Base-by-base conservation (phyloP, 345 rosid genomes). In the Schrenkiella parvula region DNA sequence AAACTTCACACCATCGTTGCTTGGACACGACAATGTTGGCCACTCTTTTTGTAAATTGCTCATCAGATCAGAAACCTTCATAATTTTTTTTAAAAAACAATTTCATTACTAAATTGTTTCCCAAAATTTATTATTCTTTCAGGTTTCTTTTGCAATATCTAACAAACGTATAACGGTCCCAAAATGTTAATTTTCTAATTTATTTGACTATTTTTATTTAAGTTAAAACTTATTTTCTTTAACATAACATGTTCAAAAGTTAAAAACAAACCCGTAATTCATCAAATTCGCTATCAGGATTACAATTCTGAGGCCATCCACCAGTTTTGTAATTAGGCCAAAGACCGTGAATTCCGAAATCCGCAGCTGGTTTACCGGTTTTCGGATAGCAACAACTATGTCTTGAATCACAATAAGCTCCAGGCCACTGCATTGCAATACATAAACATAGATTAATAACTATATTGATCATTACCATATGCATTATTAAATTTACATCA, bases 321-420 rank as follows among this genome's bases (percentile, higher is more conserved):
- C 98, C 98, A 5, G 87, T 81, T 0, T 88, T 78, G 74, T 86
- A 76, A 59, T 93, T 93, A 50, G 98, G 98, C 98, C 98, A 93
- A 47, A 93, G 87, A 15, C 98, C 97, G 42, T 91, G 98, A 63
- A 93, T 88, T 14, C 95, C 91, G 18, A 93, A 93, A 80, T 93
- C 98, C 2, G 91, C 90, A 6, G 80, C 83, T 1, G 98, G 98
- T 84, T 89, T 93, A 1, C 97, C 98, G 0, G 95, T 80, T 14
- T 81, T 84, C 8, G 98, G 97, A 46, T 91, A 91, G 62, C 98
- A 93, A 37, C 98, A 93, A 48, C 84, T 82, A 39, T 64, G 70
- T 74, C 83, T 55, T 5, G 93, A 64, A 77, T 91, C 98, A 53
- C 98, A 93, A 78, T 85, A 91, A 8, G 98, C 83, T 43, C 97